Evolutionary conservation across 805 yeast genomes (phyloP).

Genomic region (Lipomyces orientalis): DNA sequence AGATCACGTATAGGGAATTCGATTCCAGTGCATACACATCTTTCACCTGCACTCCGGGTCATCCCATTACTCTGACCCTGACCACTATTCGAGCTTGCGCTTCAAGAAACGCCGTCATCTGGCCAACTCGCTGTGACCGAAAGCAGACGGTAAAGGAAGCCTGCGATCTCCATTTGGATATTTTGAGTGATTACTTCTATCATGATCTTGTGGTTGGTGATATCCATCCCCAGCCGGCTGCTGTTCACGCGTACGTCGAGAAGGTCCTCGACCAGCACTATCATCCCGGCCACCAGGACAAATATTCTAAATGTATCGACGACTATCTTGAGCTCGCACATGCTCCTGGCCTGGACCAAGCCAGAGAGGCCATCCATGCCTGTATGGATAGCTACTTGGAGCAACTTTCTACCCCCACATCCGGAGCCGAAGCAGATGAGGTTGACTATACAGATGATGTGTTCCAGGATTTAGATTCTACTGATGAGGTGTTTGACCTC

Average conservation of each 20-base stretch:
- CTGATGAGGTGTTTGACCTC: background rate
- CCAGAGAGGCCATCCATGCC: background rate
- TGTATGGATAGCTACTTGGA: background rate
- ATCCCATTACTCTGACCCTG: background rate
- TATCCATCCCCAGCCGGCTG: background rate
- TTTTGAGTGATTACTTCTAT: constrained; percentile 2
- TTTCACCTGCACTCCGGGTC: background rate
- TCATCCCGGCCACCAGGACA: background rate
- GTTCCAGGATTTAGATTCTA: background rate
- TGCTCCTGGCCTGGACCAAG: background rate
- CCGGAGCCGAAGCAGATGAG: background rate
- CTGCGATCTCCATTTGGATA: background rate
- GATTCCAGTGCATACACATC: background rate
- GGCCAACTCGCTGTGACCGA: background rate
- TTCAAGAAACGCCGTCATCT: background rate
- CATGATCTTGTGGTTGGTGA: background rate
- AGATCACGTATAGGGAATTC: background rate
- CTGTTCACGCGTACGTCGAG: background rate
- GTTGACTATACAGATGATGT: background rate
- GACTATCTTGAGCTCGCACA: background rate
- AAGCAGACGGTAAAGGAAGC: background rate
- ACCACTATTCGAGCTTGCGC: background rate
- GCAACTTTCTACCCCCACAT: background rate
- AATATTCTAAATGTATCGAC: background rate
- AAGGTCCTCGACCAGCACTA: background rate